Base-by-base conservation (phyloP, 2,329 filamentous ascomycete genomes). In the Aureobasidium vineae region DNA sequence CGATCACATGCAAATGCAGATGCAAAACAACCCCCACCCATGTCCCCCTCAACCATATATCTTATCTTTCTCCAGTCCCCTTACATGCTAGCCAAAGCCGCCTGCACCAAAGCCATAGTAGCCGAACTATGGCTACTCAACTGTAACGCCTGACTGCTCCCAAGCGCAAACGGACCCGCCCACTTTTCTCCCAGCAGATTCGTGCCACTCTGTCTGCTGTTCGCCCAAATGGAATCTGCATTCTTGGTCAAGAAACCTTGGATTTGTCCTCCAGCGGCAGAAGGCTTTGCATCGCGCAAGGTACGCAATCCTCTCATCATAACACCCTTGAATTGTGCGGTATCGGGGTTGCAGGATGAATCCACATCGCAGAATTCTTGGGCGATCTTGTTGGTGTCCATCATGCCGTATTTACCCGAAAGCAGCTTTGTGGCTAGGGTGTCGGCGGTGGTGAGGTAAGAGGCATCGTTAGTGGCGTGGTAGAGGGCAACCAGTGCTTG, bases 261-360 rank as follows among this genome's bases (percentile, higher is more conserved):
- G 15, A 68, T 68, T 2, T 76, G 73, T 8, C 75, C 77, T 72
- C 86, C 88, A 11, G 74, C 74, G 3, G 79, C 74, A 43, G 83
- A 77, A 0, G 84, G 83, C 1, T 81, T 81, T 2, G 76, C 83
- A 0, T 77, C 72, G 26, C 88, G 79, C 40, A 92, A 75, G 65
- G 84, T 82, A 40, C 82, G 80, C 23, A 92, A 77, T 72, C 90
- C 90, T 23, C 88, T 82, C 19, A 85, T 81, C 69, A 91, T 90
- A 41, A 91, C 80, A 3, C 89, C 89, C 76, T 92, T 91, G 82
- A 91, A 92, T 72, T 90, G 86, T 43, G 83, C 70, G 5, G 49
- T 31, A 13, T 68, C 67, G 3, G 54, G 64, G 11, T 68, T 66
- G 28, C 67, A 68, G 40, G 28, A 41, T 4, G 47, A 23, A 21